Evolutionary conservation across 768 basidiomycete species (phyloP).

Genomic region (Russula griseocarnosa): DNA sequence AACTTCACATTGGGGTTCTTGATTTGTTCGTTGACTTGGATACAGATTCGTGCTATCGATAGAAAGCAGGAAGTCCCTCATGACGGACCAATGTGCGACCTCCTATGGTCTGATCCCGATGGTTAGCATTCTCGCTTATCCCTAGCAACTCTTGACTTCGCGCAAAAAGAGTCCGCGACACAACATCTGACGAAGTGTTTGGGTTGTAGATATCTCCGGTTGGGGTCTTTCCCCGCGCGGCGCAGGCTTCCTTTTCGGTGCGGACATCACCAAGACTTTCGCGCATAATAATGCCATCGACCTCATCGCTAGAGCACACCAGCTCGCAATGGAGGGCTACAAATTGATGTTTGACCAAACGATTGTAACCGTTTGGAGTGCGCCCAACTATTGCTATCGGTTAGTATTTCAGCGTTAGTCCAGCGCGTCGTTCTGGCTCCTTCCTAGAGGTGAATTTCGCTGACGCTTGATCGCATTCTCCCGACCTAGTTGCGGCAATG

Average conservation of each 20-base stretch:
- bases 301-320: slow-evolving; percentile 94
- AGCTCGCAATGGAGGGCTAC: slow-evolving; percentile 96
- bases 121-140: slow-evolving; percentile 46
- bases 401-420: slow-evolving; percentile 40
- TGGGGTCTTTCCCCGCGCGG: slow-evolving; percentile 99
- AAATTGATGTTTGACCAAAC: slow-evolving; percentile 95
- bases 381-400: slow-evolving; percentile 98
- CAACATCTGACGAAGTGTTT: not conserved
- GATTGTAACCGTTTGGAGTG: slow-evolving; percentile 98
- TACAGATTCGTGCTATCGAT: slow-evolving; percentile 88
- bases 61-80: slow-evolving; percentile 97
- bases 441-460: not conserved
- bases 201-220: slow-evolving; percentile 67
- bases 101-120: slow-evolving; percentile 99
- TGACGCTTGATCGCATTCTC: not conserved
- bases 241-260: slow-evolving; percentile 93
- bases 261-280: slow-evolving; percentile 85
- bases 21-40: slow-evolving; percentile 1
- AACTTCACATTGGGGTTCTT: slow-evolving; percentile 21
- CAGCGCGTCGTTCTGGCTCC: not conserved
- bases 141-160: not conserved
- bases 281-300: slow-evolving; percentile 89
- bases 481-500: slow-evolving; percentile 78
- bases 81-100: slow-evolving; percentile 97
- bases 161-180: not conserved